Conservation (phyloP, 2,329 filamentous ascomycete genomes). For the Botrytis hyacinthi region DNA sequence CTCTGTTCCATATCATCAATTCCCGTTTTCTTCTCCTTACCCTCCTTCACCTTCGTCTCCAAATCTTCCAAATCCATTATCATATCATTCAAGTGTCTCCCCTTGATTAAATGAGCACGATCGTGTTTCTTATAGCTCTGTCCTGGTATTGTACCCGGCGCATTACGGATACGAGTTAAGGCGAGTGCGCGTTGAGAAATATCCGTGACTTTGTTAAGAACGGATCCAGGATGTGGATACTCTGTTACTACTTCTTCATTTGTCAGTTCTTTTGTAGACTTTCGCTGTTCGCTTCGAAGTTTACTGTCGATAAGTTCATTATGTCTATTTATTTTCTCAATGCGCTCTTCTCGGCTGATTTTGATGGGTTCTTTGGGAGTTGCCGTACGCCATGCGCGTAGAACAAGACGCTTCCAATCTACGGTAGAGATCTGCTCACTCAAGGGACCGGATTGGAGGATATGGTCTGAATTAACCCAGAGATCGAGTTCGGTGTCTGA, state of each 20-base stretch:
- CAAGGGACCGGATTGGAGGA: neutral
- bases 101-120: neutral
- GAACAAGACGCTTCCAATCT: constrained; percentile 14
- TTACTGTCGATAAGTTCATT: neutral
- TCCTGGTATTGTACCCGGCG: constrained; percentile 1
- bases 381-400: constrained; percentile 5
- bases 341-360: constrained; percentile 9
- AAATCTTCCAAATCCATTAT: constrained; percentile 16
- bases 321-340: neutral
- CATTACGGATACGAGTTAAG: constrained; percentile 7
- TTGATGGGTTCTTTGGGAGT: neutral
- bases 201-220: neutral
- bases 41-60: neutral
- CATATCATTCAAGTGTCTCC: constrained; percentile 3
- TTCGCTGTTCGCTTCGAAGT: neutral
- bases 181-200: neutral
- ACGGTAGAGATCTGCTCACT: neutral
- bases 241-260: neutral
- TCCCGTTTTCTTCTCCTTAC: neutral
- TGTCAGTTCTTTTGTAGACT: neutral
- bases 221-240: neutral
- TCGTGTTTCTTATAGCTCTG: neutral
- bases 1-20: neutral
- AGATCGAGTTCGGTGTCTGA: constrained; percentile 22
- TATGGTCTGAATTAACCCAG: constrained; percentile 18